Base-by-base conservation (phyloP, 495 filamentous ascomycete genomes). In the Oidiodendron maius region DNA sequence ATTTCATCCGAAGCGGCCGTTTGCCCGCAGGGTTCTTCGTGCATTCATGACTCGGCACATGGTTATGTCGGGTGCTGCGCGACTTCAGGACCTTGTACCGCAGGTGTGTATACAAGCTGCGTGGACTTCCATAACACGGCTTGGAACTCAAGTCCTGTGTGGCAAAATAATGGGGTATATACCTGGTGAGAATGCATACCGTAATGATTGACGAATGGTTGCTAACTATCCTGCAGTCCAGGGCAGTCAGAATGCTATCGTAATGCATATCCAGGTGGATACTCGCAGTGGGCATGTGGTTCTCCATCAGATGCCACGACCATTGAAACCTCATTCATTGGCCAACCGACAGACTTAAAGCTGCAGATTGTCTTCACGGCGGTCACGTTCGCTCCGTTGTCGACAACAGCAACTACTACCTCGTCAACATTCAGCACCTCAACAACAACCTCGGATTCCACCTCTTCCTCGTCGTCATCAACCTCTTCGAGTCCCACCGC, bases 71-170 rank as follows among this genome's bases (percentile, higher is more conserved):
- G 57, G 20, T 60, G 57, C 34, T 60, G 57, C 30, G 26, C 57
- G 12, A 60, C 57, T 28, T 48, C 46, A 39, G 57, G 57, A 13
- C 36, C 57, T 8, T 60, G 57, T 46, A 56, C 51, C 1, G 44
- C 41, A 18, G 57, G 57, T 23, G 57, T 60, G 2, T 60, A 60
- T 34, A 53, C 57, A 15, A 53, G 43, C 41, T 60, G 57, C 46
- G 20, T 56, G n/a, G 52, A 60, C 51, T 32, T 20, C 5, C 50
- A 53, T 24, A 53, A 37, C 44, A 37, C 32, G 21, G 53, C 37
- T 22, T 56, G 52, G 52, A 30, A 15, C 22, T 24, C 44, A 16
- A 53, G 41, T 16, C 30, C 52, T 8, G 52, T 42, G 11, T 16
- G 50, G 20, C 21, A 30, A 32, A 37, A 56, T 41, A 53, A 53